Evolutionary conservation across 2,329 filamentous ascomycete species (phyloP), one percentile per base, ranked within the genome.

Genomic region (Thielaviopsis populi): DNA sequence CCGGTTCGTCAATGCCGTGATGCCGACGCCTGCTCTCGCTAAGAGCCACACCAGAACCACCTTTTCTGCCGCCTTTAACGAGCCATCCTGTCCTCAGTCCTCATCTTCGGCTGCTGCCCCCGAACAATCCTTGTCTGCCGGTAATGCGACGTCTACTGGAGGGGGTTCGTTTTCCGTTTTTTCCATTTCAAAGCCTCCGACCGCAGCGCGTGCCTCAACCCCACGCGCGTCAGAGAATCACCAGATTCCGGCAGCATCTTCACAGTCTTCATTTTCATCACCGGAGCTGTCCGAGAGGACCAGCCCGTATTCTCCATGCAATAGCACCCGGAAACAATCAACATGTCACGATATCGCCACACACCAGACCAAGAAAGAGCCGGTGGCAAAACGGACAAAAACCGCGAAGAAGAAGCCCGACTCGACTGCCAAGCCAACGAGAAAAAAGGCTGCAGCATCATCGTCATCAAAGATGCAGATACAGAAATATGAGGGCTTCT

Each of bases 1-100:
- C 24, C 74, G 73, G 3, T 76, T 76, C 63, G 74, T 75, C 63
- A 75, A 76, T 67, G 66, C 72, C n/a, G 68, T 68, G 22, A 56
- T 56, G 53, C n/a, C 53, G n/a, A 65, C 67, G 11, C 62, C 67
- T 10, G 50, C 68, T 15, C 48, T 61, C 30, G 50, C 46, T 11
- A 41, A 41, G 1, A 7, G 61, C 46, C 63, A 62, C 33, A 11
- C 54, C 13, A 59, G 61, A 15, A 17, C 22, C 10, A 17, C 53
- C 27, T 33, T 24, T 42, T 37, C 59, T 15, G 11, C 56, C 27
- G 48, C 48, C 5, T 54, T 33, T 56, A 8, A 19, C 2, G 30
- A 56, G 3, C 7, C 50, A 10, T 56, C 27, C 17, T 15, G 15
- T 17, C 17, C 53, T 19, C 53, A 61, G 56, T 10, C 30, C 22